Evolutionary conservation across 495 filamentous ascomycete genomes (phyloP), one percentile per base, ranked within the genome.

Genomic region (Neurospora sublineolata): DNA sequence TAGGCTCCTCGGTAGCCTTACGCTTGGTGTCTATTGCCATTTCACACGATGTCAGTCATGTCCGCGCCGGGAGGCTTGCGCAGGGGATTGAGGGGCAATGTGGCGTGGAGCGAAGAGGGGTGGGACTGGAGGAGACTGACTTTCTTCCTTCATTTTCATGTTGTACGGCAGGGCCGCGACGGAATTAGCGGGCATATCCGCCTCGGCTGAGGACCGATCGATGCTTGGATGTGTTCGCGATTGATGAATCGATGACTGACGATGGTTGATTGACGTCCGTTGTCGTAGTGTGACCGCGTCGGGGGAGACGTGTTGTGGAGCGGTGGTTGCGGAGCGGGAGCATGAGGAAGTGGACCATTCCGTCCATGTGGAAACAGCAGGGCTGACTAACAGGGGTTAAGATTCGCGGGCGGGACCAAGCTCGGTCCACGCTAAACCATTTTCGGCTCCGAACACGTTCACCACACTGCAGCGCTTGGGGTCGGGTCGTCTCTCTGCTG

Each of bases 1-100:
- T 83, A 36, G 87, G 88, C 76, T 93, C 89, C 72, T 93, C 89
- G 36, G 85, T 87, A 14, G 92, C 92, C 81, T 94, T 94, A 75
- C 93, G 90, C 84, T 96, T 94, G 67, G 80, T 83, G 76, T 84
- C 90, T 91, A 77, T 67, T 16, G 40, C 14, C 40, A 69, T 52
- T 23, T 69, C 16, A 41, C 1, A 3, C 52, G 2, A 64, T 64
- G 27, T 20, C 69, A 70, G 41, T 20, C n/a, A 18, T 33, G 23
- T 41, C 1, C 5, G 20, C 12, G 33, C 6, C n/a, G 5, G 52
- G 23, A 6, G 14, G 7, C 6, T 30, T 64, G 52, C 8, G 14
- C 52, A 27, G 23, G 44, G 44, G 44, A 14, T 33, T 16, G 52
- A 64, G 52, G 52, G 52, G 52, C 52, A 37, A n/a, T 69, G 33